A percentile compares a stretch with the other conserved stretches of the same genome.
phyloP scores from a whole-genome alignment of 2,329 filamentous ascomycete genomes.

The Keithomyces neogunnii region DNA sequence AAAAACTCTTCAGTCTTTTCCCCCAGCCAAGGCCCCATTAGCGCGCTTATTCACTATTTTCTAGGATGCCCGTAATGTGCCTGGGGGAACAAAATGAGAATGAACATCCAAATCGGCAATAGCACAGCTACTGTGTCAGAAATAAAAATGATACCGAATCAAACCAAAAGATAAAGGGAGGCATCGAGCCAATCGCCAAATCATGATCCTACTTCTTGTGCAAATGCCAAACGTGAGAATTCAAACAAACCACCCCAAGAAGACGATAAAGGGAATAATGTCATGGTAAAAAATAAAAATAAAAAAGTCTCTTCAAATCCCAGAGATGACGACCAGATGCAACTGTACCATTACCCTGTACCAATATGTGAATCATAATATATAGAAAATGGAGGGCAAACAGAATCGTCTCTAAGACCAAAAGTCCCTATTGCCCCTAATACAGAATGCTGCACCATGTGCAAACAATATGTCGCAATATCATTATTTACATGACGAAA shows the following conservation, averaged over 20 bases:
- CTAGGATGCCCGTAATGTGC: too few relatives aligned
- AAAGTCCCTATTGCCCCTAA: not conserved
- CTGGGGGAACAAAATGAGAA: not conserved
- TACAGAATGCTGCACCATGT: not conserved
- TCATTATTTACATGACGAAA: slow-evolving; percentile 47
- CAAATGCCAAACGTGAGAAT: not conserved
- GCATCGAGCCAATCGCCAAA: too few relatives aligned
- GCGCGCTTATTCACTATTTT: too few relatives aligned
- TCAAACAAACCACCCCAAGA: not conserved
- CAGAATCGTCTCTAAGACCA: not conserved
- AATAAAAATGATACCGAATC: not conserved
- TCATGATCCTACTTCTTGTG: too few relatives aligned
- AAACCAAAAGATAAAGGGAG: too few relatives aligned
- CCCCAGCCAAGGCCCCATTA: too few relatives aligned
- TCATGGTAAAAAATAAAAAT: not conserved
- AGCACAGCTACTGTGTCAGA: not conserved
- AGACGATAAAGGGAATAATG: not conserved
- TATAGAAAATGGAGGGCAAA: not conserved
- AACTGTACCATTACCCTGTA: not conserved
- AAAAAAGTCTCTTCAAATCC: not conserved
- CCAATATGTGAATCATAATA: not conserved
- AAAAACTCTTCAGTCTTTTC: too few relatives aligned
- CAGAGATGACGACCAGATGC: slow-evolving; percentile 1
- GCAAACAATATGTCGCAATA: not conserved
- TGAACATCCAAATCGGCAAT: not conserved